Base-by-base conservation (phyloP, 257 asterid genomes). In the Salvia splendens region DNA sequence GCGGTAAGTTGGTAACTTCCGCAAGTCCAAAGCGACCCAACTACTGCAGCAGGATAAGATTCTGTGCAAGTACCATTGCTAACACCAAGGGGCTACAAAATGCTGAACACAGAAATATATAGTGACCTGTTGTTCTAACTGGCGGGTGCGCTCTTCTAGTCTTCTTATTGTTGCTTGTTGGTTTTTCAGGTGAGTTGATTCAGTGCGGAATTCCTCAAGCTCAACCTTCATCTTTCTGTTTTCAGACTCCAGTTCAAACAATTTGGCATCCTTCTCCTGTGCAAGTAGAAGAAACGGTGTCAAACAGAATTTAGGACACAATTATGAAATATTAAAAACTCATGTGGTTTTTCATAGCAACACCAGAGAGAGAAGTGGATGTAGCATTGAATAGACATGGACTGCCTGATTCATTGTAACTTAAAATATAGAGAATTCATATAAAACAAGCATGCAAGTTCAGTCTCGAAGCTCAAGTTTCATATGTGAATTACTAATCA, bases 161-260 rank as follows among this genome's bases (percentile, higher is more conserved):
- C 96, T 87, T 85, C 96, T 85, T 75, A 94, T 91, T 40, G 97
- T 94, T 10, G 97, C 89, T 77, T 94, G 99, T 75, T 94, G 99
- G 79, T 94, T 94, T 84, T 91, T 94, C 83, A 94, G 78, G 81
- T 94, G 96, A 66, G 97, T 82, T 61, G 99, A 91, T 80, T 94
- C 99, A 5, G 96, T 85, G 57, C 96, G 91, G 77, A 84, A 94
- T 74, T 94, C 97, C 78, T 94, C 99, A 68, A 94, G 99, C 80
- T 94, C 99, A 79, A 88, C 91, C 85, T 89, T 94, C 97, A 94
- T 94, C 80, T 90, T 94, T 75, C 97, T 86, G 81, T 88, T 91
- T 80, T 85, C 99, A 70, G 92, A 88, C 81, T 94, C 99, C 72
- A 94, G 72, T 74, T 94, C 99, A 64, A 90, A 85, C 71, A 91